Percentiles rank a stretch among this genome's conserved stretches.
Conservation (phyloP, 1,284 basidiomycete species). For the Schizophyllum commune region DNA sequence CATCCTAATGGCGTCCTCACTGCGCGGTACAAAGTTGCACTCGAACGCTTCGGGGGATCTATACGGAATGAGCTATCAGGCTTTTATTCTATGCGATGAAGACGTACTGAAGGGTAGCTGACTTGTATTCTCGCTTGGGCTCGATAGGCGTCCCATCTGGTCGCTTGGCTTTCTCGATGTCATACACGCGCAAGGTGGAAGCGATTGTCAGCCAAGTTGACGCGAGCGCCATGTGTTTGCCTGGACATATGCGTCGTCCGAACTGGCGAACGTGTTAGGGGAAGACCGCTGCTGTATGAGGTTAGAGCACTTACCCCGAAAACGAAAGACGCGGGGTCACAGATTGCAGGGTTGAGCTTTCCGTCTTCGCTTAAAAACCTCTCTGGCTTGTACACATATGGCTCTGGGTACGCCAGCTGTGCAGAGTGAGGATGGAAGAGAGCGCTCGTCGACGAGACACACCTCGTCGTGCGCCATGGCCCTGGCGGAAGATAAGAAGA, state of each 20-base stretch:
- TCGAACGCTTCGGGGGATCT: neutral
- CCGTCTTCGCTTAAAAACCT: conserved; percentile 8
- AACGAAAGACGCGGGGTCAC: conserved; percentile 1
- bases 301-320: neutral
- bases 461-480: conserved; percentile 12
- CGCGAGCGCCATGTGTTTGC: conserved; percentile 5
- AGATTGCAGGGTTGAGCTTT: conserved; percentile 3
- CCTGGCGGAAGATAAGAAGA: conserved; percentile 3
- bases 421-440: neutral
- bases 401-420: conserved; percentile 6
- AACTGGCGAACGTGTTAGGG: neutral
- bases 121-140: neutral
- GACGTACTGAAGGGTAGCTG: neutral
- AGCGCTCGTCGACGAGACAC: neutral
- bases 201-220: conserved; percentile 9
- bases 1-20: neutral
- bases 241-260: conserved; percentile 6
- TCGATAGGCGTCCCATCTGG: neutral
- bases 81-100: neutral
- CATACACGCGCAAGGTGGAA: conserved; percentile 8
- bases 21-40: neutral
- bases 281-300: neutral
- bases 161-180: conserved; percentile 6
- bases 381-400: conserved; percentile 9
- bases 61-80: neutral